These are phyloP conservation scores for Nowakowskiella sp. DNA, from an alignment of 192 early-diverging fungal genomes.

Conservation along the genomic window DNA sequence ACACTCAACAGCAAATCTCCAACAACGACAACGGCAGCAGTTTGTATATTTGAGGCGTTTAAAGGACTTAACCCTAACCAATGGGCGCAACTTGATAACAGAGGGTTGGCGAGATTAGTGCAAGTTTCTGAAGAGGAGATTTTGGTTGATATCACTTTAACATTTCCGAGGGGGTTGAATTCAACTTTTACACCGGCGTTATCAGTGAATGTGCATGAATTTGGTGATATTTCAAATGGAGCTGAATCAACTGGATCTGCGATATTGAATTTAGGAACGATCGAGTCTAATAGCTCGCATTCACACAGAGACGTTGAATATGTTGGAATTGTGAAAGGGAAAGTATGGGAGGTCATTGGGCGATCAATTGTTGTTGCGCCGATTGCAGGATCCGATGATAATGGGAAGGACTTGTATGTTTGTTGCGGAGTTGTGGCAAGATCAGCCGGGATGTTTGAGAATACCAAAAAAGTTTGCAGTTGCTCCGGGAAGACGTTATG, in stretches of 20 bases:
- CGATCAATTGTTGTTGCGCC: conserved; percentile 64
- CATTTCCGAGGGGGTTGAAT: conserved; percentile 38
- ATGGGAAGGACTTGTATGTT: conserved; percentile 25
- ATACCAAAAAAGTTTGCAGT: conserved; percentile 77
- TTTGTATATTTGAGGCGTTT: conserved; percentile 75
- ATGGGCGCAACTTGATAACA: conserved; percentile 34
- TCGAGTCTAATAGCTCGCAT: conserved; percentile 12
- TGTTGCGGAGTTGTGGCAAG: conserved; percentile 80
- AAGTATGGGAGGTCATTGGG: conserved; percentile 87
- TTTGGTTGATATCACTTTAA: conserved; percentile 74
- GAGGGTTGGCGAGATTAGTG: conserved; percentile 73
- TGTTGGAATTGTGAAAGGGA: conserved; percentile 42
- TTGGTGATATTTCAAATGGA: conserved; percentile 68
- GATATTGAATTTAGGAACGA: conserved; percentile 28
- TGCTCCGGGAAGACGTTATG: conserved; percentile 83
- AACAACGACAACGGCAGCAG: no score
- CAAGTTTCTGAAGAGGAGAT: conserved; percentile 63
- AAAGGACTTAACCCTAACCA: conserved; percentile 14
- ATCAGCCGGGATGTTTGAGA: conserved; percentile 85
- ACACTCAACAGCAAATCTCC: no score
- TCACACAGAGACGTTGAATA: not conserved
- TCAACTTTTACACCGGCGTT: not conserved
- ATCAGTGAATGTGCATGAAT: conserved; percentile 67
- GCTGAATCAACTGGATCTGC: conserved; percentile 43
- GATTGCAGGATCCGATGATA: conserved; percentile 44